Evolutionary conservation across 2,329 filamentous ascomycete genomes (phyloP), one percentile per base, ranked within the genome.

Genomic region (Xylariaceae sp.): DNA sequence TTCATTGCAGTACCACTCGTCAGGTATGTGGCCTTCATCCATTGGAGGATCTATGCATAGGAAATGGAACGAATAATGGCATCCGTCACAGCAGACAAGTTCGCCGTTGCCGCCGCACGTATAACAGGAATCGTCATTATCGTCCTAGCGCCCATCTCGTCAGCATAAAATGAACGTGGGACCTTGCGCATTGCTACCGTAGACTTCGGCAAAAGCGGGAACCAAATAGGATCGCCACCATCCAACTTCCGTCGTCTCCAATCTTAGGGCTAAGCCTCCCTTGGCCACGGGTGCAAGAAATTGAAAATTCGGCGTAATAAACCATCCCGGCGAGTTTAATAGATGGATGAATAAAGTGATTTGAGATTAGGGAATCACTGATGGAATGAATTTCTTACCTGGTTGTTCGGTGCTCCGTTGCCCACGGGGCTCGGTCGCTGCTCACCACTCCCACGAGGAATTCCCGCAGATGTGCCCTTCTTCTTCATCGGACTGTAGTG

Each of bases 81-180:
- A 99, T 60, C 89, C 90, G 76, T 98, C 95, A 74, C 95, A 99
- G 76, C 93, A 97, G 63, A 98, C 82, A 61, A 99, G 83, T 65
- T 91, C 86, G 54, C 93, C 93, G 64, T 86, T 89, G 61, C 89
- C 89, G 68, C 88, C 86, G 76, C 95, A 99, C 44, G 91, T 86
- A 59, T 88, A 88, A 77, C 93, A 99, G 70, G 89, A 89, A 73
- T 98, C 93, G 72, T 95, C 91, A 73, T 96, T 96, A 60, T 96
- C 89, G 65, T 84, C 79, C 80, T 83, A 71, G 57, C 37, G 44
- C 12, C 6, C 46, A 60, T 57, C 57, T 59, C 57, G 68, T 77
- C 65, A 79, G 74, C 69, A 68, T 37, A 37, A 37, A 12, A 65
- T 54, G 61, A 60, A 65, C 62, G 66, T 63, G 59, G 62, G 56